phyloP scores from a whole-genome alignment of 495 filamentous ascomycete genomes.

The Lichenothelia convexa region DNA sequence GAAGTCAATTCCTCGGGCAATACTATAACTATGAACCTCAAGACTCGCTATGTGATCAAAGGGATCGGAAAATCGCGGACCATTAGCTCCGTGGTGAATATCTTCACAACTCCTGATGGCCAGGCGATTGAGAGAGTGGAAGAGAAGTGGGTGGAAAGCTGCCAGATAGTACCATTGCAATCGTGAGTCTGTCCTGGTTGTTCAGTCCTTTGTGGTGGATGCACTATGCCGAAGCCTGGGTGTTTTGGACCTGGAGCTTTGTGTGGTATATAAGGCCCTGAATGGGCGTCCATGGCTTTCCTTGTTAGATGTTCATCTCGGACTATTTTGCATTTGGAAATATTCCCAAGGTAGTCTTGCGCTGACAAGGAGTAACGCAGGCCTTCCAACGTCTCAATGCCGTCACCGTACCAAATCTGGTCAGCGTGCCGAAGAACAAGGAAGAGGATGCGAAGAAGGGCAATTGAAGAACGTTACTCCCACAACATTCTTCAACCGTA shows the following conservation, averaged over 20 bases:
- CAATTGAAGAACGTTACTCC: slow-evolving; percentile 9
- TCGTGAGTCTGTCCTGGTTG: slow-evolving; percentile 29
- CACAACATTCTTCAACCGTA: too few species aligned
- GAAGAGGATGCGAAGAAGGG: slow-evolving; percentile 28
- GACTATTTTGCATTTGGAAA: not conserved
- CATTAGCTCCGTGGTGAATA: slow-evolving; percentile 31
- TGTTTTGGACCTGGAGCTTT: slow-evolving; percentile 23
- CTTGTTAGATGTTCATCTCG: not conserved
- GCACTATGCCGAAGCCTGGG: slow-evolving; percentile 21
- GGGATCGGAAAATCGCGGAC: slow-evolving; percentile 32
- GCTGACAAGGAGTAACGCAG: slow-evolving; percentile 18
- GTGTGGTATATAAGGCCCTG: slow-evolving; percentile 17
- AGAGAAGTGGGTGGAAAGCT: slow-evolving; percentile 37
- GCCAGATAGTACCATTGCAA: slow-evolving; percentile 27
- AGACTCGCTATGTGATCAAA: slow-evolving; percentile 34
- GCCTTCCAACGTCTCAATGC: slow-evolving; percentile 37
- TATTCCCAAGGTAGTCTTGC: too few species aligned
- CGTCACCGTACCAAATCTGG: slow-evolving; percentile 32
- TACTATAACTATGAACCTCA: slow-evolving; percentile 33
- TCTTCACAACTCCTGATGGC: slow-evolving; percentile 21
- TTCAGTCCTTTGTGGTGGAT: slow-evolving; percentile 24
- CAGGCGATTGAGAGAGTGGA: slow-evolving; percentile 32
- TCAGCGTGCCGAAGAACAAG: slow-evolving; percentile 38
- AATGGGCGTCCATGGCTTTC: too few species aligned
- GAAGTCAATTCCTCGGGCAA: slow-evolving; percentile 32